Percentiles rank a stretch among this genome's conserved stretches.
Evolutionary conservation across 768 basidiomycete species (phyloP).

Genomic region (Suillus americanus): DNA sequence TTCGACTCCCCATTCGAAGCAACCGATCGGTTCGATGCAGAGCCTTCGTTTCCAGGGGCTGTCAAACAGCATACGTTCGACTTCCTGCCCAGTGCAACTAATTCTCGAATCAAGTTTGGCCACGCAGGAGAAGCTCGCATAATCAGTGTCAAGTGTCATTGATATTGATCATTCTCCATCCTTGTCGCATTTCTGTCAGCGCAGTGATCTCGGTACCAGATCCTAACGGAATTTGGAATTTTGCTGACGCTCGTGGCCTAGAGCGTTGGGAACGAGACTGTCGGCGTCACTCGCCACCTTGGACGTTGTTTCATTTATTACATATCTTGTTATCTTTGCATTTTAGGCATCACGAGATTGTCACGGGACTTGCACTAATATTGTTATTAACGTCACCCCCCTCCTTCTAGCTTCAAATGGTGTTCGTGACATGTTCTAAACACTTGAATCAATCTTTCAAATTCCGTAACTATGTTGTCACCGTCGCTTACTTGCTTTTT

Average conservation of each 20-base stretch:
- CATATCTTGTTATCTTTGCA: neutral
- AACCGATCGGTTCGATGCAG: neutral
- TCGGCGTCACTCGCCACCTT: neutral
- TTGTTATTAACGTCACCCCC: neutral
- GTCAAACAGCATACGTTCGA: neutral
- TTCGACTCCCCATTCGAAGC: neutral
- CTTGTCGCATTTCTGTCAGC: neutral
- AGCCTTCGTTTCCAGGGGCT: neutral
- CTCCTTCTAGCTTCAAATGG: too few species aligned
- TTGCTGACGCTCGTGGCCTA: neutral
- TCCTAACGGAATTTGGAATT: neutral
- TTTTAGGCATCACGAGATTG: neutral
- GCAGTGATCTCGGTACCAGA: neutral
- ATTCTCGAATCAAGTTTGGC: slow-evolving; percentile 1
- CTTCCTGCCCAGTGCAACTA: neutral
- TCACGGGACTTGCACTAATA: neutral
- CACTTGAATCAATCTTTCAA: too few species aligned
- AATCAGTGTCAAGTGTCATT: slow-evolving; percentile 49
- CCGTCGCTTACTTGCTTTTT: too few species aligned
- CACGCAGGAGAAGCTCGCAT: slow-evolving; percentile 48
- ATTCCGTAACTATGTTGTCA: too few species aligned
- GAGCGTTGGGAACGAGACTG: neutral
- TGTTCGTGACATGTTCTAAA: too few species aligned
- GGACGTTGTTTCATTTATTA: neutral
- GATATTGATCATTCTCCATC: neutral